A percentile compares a stretch with the other conserved stretches of the same genome.
These are phyloP conservation scores for Acorus gramineus DNA, from an alignment of 106 monocot genomes.

Conservation along the genomic window DNA sequence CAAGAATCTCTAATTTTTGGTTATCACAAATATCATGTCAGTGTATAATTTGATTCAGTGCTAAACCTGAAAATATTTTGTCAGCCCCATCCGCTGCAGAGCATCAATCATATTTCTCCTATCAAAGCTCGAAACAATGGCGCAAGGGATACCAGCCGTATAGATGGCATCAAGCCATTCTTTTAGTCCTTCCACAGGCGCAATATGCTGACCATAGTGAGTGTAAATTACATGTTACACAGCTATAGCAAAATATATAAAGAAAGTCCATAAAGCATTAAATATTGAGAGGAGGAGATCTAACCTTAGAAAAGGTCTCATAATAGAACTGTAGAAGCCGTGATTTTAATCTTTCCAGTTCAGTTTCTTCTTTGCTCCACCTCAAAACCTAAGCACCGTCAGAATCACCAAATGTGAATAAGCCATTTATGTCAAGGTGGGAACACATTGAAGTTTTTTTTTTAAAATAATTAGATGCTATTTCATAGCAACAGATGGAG, in stretches of 20 bases:
- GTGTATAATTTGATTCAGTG: not conserved
- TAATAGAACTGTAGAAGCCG: slow-evolving; percentile 68
- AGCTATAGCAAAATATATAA: not conserved
- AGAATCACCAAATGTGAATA: not conserved
- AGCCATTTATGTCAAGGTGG: too few relatives aligned
- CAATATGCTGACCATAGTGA: slow-evolving; percentile 40
- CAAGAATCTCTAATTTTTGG: not conserved
- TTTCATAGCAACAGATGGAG: too few relatives aligned
- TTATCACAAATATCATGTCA: not conserved
- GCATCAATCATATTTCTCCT: slow-evolving; percentile 69
- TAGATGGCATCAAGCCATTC: slow-evolving; percentile 88
- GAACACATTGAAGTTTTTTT: too few relatives aligned
- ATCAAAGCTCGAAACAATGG: slow-evolving; percentile 82
- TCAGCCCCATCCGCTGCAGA: slow-evolving; percentile 58
- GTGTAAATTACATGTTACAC: too few relatives aligned
- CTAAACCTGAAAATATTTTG: slow-evolving; percentile 74
- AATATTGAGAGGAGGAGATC: not conserved
- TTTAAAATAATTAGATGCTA: too few relatives aligned
- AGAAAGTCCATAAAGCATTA: slow-evolving; percentile 1
- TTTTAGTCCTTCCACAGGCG: slow-evolving; percentile 67
- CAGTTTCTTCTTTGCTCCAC: slow-evolving; percentile 51
- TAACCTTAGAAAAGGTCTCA: slow-evolving; percentile 75
- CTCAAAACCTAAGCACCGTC: slow-evolving; percentile 45
- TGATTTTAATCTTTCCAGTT: slow-evolving; percentile 74
- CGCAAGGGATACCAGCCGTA: slow-evolving; percentile 85